Evolutionary conservation across 352 stramenopile genomes (phyloP), one percentile per base, ranked within the genome.

Genomic region (Phytopythium boreale): DNA sequence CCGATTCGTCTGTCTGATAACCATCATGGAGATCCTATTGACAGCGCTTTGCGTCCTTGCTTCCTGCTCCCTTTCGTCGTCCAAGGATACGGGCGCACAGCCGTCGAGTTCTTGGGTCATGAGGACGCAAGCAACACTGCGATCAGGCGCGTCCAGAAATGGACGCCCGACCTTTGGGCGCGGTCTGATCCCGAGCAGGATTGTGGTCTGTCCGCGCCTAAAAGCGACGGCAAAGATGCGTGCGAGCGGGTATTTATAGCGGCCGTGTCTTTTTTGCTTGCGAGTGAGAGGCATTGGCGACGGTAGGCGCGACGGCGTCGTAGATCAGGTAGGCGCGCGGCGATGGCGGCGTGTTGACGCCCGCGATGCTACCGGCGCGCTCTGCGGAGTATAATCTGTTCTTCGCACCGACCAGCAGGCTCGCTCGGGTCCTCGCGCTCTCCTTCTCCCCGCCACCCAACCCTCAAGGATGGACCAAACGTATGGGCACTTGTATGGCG

Each of bases 341-440:
- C 44, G 1, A 4, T 19, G 44, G n/a, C 14, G 8, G 46, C 46
- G 46, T 52, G 46, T 52, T 52, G 46, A 11, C 12, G 46, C 24
- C 9, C 22, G 46, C 6, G 20, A 59, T 29, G 31, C 52, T 19
- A 8, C 19, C 8, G 31, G 12, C 29, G 36, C 11, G 29, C 27
- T 46, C 4, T 34, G 36, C 29, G 9, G 31, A 59, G 36, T 60
- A 60, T 50, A 39, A 44, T 41, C 55, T 60, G 34, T 60, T 60
- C 37, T 60, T 36, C 55, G 34, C 39, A 17, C 34, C 34, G 22
- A 34, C 37, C 9, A 27, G 36, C 55, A 60, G 55, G 26, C 55
- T 47, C 22, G n/a, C 22, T 34, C n/a, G n/a, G 22, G 46, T 52
- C 46, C n/a, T 52, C 22, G 20, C 46, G 46, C 22, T 20, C 55